A percentile compares a stretch with the other conserved stretches of the same genome.
Conservation (phyloP, 148 eudicot genomes). For the Rhododendron henanense region DNA sequence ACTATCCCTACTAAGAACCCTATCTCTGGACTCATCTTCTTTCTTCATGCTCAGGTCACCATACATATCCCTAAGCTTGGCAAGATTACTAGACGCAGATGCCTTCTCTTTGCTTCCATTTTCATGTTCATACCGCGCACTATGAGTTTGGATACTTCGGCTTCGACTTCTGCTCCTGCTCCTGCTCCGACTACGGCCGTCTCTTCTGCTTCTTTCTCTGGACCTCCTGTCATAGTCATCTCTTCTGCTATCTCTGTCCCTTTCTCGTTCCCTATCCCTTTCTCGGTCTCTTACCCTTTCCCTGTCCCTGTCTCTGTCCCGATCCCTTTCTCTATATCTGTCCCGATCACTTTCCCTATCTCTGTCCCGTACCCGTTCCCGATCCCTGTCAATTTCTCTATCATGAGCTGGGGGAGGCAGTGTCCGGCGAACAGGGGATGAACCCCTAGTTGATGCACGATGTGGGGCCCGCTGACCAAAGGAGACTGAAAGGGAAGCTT, state of each 20-base stretch:
- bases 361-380: conserved; percentile 28
- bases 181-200: conserved; percentile 50
- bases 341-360: conserved; percentile 31
- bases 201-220: conserved; percentile 50
- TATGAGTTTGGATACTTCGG: conserved; percentile 41
- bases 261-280: neutral
- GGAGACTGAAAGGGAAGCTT: conserved; percentile 94
- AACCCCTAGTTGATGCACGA: conserved; percentile 89
- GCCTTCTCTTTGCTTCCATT: conserved; percentile 50
- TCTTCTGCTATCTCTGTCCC: conserved; percentile 53
- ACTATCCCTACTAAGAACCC: neutral
- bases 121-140: neutral
- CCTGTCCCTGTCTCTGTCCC: neutral
- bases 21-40: neutral
- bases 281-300: neutral
- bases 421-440: conserved; percentile 90
- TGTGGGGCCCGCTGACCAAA: conserved; percentile 98
- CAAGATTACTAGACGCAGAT: conserved; percentile 41
- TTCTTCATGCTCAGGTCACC: neutral
- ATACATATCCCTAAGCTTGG: neutral
- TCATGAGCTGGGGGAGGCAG: conserved; percentile 53
- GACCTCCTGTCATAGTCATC: conserved; percentile 48
- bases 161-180: conserved; percentile 45
- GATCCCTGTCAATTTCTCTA: conserved; percentile 34
- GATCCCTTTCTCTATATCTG: neutral